A percentile compares a stretch with the other conserved stretches of the same genome.
These are phyloP conservation scores for Mallotus nudiflorus DNA, from an alignment of 345 rosid genomes.

Conservation along the genomic window DNA sequence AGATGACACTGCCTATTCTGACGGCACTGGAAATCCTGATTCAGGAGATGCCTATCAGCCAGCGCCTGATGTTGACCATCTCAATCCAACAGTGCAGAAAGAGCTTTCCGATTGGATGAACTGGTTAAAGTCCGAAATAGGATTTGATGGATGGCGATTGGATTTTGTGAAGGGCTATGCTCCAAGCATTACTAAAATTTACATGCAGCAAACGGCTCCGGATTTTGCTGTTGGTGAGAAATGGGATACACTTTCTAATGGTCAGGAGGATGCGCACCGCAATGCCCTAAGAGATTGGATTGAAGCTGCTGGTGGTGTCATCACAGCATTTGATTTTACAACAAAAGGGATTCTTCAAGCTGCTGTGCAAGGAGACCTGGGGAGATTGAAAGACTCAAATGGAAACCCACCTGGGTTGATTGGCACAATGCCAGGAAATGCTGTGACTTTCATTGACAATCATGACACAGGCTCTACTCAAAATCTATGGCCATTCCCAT, in stretches of 20 bases:
- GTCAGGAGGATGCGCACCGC: slow-evolving; percentile 62
- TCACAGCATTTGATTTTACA: slow-evolving; percentile 80
- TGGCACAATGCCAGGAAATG: slow-evolving; percentile 63
- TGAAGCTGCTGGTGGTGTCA: slow-evolving; percentile 53
- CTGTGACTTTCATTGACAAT: slow-evolving; percentile 82
- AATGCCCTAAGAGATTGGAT: slow-evolving; percentile 58
- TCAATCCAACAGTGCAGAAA: slow-evolving; percentile 58
- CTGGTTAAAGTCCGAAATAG: slow-evolving; percentile 74
- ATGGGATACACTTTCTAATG: slow-evolving; percentile 55
- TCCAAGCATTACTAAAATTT: slow-evolving; percentile 51
- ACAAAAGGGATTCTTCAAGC: slow-evolving; percentile 81
- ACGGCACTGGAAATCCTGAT: slow-evolving; percentile 74
- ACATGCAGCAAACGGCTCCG: slow-evolving; percentile 52
- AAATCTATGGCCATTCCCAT: slow-evolving; percentile 61
- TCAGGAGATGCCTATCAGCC: slow-evolving; percentile 45
- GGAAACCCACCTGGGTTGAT: slow-evolving; percentile 83
- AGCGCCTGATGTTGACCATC: slow-evolving; percentile 90
- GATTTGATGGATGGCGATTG: slow-evolving; percentile 78
- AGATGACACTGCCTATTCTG: slow-evolving; percentile 44
- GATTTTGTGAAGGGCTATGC: slow-evolving; percentile 73
- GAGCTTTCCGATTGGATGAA: slow-evolving; percentile 91
- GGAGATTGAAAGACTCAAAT: slow-evolving; percentile 67
- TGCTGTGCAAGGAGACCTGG: slow-evolving; percentile 71
- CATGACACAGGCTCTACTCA: slow-evolving; percentile 80
- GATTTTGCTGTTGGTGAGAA: slow-evolving; percentile 83